Conservation (phyloP, 2,329 filamentous ascomycete species). For the Colletotrichum lini region DNA sequence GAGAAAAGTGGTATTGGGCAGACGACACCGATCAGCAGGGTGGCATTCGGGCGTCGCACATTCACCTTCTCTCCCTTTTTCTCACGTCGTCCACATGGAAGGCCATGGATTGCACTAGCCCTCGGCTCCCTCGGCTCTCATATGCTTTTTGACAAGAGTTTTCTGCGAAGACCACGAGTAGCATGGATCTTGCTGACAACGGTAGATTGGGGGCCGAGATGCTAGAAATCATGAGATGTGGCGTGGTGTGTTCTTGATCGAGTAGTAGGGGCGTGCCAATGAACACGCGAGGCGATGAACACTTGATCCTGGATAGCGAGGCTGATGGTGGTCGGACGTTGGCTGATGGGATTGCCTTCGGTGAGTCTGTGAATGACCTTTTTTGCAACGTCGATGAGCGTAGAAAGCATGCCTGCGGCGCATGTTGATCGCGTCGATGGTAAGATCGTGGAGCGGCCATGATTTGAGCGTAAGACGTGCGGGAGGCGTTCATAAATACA, state of each 20-base stretch:
- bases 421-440: background rate
- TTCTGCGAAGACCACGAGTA: background rate
- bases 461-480: background rate
- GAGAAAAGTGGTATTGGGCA: constrained; percentile 11
- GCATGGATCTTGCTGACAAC: constrained; percentile 21
- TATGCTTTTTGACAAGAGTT: constrained; percentile 8
- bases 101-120: background rate
- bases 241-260: constrained; percentile 15
- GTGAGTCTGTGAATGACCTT: background rate
- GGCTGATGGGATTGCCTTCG: background rate
- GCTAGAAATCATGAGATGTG: constrained; percentile 18
- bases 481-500: too few species aligned
- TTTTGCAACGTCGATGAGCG: background rate
- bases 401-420: background rate
- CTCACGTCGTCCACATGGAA: background rate
- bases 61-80: background rate
- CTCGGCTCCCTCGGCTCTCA: background rate
- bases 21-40: constrained; percentile 11
- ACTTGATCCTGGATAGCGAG: background rate
- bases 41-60: background rate
- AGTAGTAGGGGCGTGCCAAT: background rate
- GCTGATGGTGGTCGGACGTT: constrained; percentile 4
- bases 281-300: background rate
- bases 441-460: background rate
- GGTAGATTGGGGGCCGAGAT: constrained; percentile 17